Evolutionary conservation across 192 early-diverging fungal species (phyloP).

Genomic region (Coemansia sp.): DNA sequence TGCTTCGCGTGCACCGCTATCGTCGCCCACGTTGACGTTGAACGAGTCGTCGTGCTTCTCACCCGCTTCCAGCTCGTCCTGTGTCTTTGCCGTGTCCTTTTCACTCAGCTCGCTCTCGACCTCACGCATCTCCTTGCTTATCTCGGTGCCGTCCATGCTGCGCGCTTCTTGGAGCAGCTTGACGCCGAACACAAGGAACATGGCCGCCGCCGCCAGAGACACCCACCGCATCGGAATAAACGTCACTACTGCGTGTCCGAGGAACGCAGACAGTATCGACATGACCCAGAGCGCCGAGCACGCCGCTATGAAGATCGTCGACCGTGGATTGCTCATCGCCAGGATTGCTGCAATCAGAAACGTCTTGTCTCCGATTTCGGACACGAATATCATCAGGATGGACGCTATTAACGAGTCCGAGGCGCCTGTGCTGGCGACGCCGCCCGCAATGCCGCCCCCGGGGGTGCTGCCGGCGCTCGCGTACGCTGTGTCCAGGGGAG

Average conservation of each 20-base stretch:
- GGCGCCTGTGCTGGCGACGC: constrained; percentile 4
- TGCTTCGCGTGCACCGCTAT: constrained; percentile 5
- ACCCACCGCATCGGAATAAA: constrained; percentile 88
- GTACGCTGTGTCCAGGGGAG: not conserved
- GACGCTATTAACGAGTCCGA: constrained; percentile 57
- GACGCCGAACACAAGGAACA: constrained; percentile 94
- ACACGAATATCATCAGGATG: constrained; percentile 90
- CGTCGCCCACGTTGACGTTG: constrained; percentile 38
- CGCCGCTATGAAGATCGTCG: constrained; percentile 89
- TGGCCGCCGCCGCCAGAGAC: constrained; percentile 74
- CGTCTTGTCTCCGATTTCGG: constrained; percentile 99
- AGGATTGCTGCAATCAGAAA: constrained; percentile 98
- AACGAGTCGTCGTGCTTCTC: constrained; percentile 33
- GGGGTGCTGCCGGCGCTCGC: not conserved
- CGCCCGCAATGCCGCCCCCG: not conserved
- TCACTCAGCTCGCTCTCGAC: constrained; percentile 88
- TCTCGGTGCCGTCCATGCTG: constrained; percentile 86
- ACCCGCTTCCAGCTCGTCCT: constrained; percentile 65
- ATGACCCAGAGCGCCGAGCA: constrained; percentile 87
- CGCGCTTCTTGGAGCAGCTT: constrained; percentile 85
- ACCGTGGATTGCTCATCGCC: constrained; percentile 95
- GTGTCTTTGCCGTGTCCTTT: constrained; percentile 61
- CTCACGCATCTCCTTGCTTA: constrained; percentile 86
- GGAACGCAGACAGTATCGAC: constrained; percentile 92
- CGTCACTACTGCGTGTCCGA: constrained; percentile 89